phyloP scores from a whole-genome alignment of 495 filamentous ascomycete genomes.

The Pseudomonodictys pantanalensis region DNA sequence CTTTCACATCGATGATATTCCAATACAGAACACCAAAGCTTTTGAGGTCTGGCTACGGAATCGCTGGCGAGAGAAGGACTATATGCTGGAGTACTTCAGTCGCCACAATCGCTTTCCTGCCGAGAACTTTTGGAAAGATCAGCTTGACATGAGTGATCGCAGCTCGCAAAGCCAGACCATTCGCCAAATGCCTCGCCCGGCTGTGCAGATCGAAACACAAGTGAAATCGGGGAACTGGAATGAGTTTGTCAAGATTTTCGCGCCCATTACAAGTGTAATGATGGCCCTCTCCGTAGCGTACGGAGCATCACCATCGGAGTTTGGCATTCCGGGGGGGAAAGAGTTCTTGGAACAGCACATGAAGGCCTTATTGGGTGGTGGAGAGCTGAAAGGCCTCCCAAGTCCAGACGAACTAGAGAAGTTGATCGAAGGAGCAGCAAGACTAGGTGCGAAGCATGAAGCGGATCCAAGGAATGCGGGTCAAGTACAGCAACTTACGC shows the following conservation, averaged over 20 bases:
- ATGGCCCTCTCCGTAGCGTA: slow-evolving; percentile 36
- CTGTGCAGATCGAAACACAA: slow-evolving; percentile 36
- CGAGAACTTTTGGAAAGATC: slow-evolving; percentile 35
- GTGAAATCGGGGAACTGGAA: slow-evolving; percentile 42
- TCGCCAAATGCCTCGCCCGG: slow-evolving; percentile 22
- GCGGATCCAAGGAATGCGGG: slow-evolving; percentile 8
- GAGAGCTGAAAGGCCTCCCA: slow-evolving; percentile 26
- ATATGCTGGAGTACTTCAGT: slow-evolving; percentile 42
- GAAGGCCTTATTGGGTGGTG: slow-evolving; percentile 19
- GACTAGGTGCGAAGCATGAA: slow-evolving; percentile 15
- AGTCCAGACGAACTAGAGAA: slow-evolving; percentile 30
- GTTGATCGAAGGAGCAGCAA: slow-evolving; percentile 29
- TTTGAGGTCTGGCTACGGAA: slow-evolving; percentile 44
- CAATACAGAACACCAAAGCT: slow-evolving; percentile 38
- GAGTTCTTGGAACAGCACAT: slow-evolving; percentile 29
- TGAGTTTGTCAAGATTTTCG: slow-evolving; percentile 45
- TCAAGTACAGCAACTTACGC: slow-evolving; percentile 28
- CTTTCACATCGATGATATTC: slow-evolving; percentile 41
- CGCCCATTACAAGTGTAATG: slow-evolving; percentile 40
- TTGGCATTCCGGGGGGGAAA: slow-evolving; percentile 25
- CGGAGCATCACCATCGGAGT: slow-evolving; percentile 30
- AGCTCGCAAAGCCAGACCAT: slow-evolving; percentile 24
- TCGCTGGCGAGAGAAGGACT: slow-evolving; percentile 47
- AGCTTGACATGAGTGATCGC: slow-evolving; percentile 23
- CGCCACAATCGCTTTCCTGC: slow-evolving; percentile 40